Conservation (phyloP, 139 green algal species). For the Raphidocelis subcapitata region DNA sequence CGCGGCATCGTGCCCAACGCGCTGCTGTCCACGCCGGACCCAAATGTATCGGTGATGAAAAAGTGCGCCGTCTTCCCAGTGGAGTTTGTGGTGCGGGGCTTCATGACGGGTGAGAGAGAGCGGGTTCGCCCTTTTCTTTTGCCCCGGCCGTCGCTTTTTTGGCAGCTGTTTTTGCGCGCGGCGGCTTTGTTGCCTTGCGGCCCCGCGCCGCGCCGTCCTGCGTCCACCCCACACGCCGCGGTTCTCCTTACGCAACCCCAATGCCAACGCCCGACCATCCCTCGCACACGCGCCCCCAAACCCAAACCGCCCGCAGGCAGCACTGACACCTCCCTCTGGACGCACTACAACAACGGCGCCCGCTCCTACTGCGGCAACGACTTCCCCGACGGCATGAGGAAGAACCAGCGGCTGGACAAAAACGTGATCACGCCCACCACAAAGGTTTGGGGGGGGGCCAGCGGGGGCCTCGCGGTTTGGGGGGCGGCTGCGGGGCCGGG, state of each 20-base stretch:
- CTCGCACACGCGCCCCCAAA: too few species aligned
- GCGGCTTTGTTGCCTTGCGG: background rate
- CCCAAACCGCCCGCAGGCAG: conserved; percentile 56
- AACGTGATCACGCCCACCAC: conserved; percentile 98
- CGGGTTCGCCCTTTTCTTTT: too few species aligned
- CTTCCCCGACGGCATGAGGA: conserved; percentile 93
- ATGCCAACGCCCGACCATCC: too few species aligned
- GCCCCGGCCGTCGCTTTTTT: too few species aligned
- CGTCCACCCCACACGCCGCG: too few species aligned
- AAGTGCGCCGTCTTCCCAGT: conserved; percentile 96
- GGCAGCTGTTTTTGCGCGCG: background rate
- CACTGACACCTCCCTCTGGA: conserved; percentile 98
- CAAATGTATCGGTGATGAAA: conserved; percentile 92
- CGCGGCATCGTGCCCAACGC: conserved; percentile 89
- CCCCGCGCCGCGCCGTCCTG: background rate
- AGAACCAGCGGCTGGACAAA: conserved; percentile 84
- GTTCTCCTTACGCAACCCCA: too few species aligned
- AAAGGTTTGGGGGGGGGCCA: conserved; percentile 66
- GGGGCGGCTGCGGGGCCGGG: too few species aligned
- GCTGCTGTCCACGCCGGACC: conserved; percentile 80
- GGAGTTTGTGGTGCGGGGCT: conserved; percentile 96
- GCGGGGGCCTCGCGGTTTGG: too few species aligned
- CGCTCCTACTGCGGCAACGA: conserved; percentile 95
- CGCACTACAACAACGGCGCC: conserved; percentile 87
- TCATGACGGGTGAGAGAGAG: conserved; percentile 81